Evolutionary conservation across 805 yeast species (phyloP), one percentile per base, ranked within the genome.

Genomic region (Ogataea naganishii): DNA sequence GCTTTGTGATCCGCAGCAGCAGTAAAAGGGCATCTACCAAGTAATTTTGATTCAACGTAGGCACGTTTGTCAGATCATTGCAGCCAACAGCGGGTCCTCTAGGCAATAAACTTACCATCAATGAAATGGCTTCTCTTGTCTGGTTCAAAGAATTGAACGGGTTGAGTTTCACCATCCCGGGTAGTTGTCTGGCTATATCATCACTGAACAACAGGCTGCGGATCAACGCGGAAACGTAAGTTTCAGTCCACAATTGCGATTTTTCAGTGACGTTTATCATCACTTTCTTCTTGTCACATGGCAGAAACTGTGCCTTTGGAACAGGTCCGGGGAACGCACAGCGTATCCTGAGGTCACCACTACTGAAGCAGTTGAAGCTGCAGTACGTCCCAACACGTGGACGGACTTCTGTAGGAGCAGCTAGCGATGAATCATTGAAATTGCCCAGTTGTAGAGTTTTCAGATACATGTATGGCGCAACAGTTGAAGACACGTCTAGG

Each of bases 261-360:
- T 48, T 48, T 66, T 82, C 33, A 73, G 72, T 24, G 75, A 84
- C 80, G 58, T 23, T 75, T 60, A 43, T 67, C 65, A 29, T 29
- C 1, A 73, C 79, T 3, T 73, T 73, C 43, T 62, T 68, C 34
- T 56, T 64, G 6, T 66, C 58, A 12, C 62, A 60, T 24, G 74
- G 63, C 2, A 80, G 69, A 36, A 75, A 61, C 32, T 75, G 54
- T 14, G 49, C 39, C 45, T 60, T 29, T 31, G 62, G 37, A 45
- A 47, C 49, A 4, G 57, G 51, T 12, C 72, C 72, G 0, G 81
- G 80, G 37, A 74, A 68, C 26, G 64, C 62, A 13, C 72, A 67
- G 45, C 75, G 51, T 42, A 85, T 73, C 14, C 96, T 64, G 23
- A 88, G 58, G 51, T 89, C 98, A 5, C 79, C 68, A 32, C 67